Percentiles rank a stretch among this genome's conserved stretches.
phyloP scores from a whole-genome alignment of 352 stramenopile species.

The Globisporangium cylindrosporum region DNA sequence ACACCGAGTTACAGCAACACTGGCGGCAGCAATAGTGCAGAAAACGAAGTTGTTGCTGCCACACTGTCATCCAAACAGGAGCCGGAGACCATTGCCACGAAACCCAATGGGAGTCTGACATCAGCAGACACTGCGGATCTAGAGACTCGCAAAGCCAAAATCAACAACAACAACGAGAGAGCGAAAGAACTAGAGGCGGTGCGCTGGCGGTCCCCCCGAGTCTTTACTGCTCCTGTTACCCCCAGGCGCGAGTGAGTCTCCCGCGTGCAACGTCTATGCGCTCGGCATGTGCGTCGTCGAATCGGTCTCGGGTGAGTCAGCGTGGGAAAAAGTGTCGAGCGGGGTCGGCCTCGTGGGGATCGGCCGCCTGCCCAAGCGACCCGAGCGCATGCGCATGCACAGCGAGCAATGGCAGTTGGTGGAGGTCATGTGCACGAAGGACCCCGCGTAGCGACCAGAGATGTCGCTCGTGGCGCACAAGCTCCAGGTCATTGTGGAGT shows the following conservation, averaged over 20 bases:
- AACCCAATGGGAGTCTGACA: background rate
- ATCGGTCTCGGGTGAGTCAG: background rate
- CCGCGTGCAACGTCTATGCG: background rate
- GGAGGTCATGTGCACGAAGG: background rate
- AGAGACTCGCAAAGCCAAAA: background rate
- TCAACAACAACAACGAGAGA: background rate
- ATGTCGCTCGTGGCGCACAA: background rate
- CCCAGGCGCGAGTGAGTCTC: background rate
- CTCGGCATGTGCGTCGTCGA: slow-evolving; percentile 7
- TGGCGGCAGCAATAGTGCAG: background rate
- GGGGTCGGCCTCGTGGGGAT: background rate
- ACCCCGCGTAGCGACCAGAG: background rate
- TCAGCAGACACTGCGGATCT: too few species aligned
- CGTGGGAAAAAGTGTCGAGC: background rate
- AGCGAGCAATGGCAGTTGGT: background rate
- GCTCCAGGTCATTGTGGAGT: background rate
- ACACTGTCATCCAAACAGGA: background rate
- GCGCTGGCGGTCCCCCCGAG: background rate
- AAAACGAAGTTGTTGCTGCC: background rate
- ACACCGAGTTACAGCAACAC: background rate
- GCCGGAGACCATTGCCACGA: background rate
- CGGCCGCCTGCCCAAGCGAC: background rate
- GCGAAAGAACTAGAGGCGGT: background rate
- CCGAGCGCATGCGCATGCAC: background rate
- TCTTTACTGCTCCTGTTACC: background rate